Evolutionary conservation across 2,329 filamentous ascomycete species (phyloP), one percentile per base, ranked within the genome.

Genomic region (Xylaria sp.): DNA sequence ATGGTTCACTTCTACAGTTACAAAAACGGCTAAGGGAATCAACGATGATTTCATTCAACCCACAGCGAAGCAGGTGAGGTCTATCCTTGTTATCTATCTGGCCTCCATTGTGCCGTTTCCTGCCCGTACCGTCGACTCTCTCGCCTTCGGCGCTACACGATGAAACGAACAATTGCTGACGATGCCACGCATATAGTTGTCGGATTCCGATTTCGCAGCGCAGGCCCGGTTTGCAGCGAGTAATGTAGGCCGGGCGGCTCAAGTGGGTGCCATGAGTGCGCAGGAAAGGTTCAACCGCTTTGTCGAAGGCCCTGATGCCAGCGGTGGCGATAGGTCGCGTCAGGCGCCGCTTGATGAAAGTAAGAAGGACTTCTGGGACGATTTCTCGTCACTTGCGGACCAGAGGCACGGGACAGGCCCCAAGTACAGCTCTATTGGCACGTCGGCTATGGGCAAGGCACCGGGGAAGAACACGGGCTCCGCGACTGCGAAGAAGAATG

Each of bases 21-120:
- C 88, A 25, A 97, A 95, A 82, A 91, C 91, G 67, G 95, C 93
- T 37, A 96, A 96, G 81, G 91, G 87, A 15, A 90, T 97, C 23
- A 96, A 97, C 75, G 90, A 95, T 68, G 87, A 90, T 33, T 97
- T 92, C 78, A 92, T 99, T 55, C 93, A 96, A 78, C 95, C 95
- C 9, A 95, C 93, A 27, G 92, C 95, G 64, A 90, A 92, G 73
- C 91, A 93, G 86, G 90, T 93, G 82, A 63, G 83, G 71, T 41
- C 15, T 52, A 82, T 72, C 31, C 13, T 48, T 21, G 11, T 48
- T 40, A 33, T 37, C 10, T 40, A 33, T 37, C 10, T 29, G 23
- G 9, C 29, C 23, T 37, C 17, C 23, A 10, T 17, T 23, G 11
- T n/a, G 11, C 31, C 25, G 10, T 13, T 15, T 54, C 5, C 7